These are phyloP conservation scores for Lactarius hengduanensis DNA, from an alignment of 768 basidiomycete species.

Conservation along the genomic window DNA sequence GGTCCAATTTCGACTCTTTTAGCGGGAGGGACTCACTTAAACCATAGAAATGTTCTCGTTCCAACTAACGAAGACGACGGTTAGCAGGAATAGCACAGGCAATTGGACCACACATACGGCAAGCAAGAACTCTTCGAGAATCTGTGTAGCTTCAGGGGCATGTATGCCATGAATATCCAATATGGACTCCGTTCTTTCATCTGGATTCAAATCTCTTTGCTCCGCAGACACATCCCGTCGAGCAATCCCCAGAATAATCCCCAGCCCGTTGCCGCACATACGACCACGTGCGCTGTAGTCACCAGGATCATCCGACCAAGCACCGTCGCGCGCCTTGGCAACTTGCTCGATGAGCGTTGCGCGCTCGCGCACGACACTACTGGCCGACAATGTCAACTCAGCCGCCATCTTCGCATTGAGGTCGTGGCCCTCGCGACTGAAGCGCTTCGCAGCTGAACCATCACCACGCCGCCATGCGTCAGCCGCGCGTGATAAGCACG, in stretches of 20 bases:
- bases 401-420: slow-evolving; percentile 86
- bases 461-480: slow-evolving; percentile 96
- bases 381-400: slow-evolving; percentile 85
- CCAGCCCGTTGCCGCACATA: slow-evolving; percentile 75
- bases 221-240: slow-evolving; percentile 49
- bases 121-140: slow-evolving; percentile 84
- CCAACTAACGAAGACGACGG: slow-evolving; percentile 51
- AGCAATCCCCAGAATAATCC: slow-evolving; percentile 86
- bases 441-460: slow-evolving; percentile 92
- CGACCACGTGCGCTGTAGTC: slow-evolving; percentile 77
- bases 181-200: slow-evolving; percentile 86
- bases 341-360: slow-evolving; percentile 72
- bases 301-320: slow-evolving; percentile 80
- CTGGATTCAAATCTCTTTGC: slow-evolving; percentile 60
- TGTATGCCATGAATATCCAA: slow-evolving; percentile 94
- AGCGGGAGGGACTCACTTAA: slow-evolving; percentile 53
- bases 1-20: background rate
- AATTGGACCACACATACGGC: slow-evolving; percentile 54
- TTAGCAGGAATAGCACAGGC: background rate
- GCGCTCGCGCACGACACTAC: slow-evolving; percentile 81
- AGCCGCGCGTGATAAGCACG: slow-evolving; percentile 90
- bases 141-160: slow-evolving; percentile 88
- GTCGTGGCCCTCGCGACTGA: slow-evolving; percentile 91
- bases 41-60: slow-evolving; percentile 85
- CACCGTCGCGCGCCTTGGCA: slow-evolving; percentile 63